Conservation (phyloP, 2,329 filamentous ascomycete species). For the Sclerotinia borealis region DNA sequence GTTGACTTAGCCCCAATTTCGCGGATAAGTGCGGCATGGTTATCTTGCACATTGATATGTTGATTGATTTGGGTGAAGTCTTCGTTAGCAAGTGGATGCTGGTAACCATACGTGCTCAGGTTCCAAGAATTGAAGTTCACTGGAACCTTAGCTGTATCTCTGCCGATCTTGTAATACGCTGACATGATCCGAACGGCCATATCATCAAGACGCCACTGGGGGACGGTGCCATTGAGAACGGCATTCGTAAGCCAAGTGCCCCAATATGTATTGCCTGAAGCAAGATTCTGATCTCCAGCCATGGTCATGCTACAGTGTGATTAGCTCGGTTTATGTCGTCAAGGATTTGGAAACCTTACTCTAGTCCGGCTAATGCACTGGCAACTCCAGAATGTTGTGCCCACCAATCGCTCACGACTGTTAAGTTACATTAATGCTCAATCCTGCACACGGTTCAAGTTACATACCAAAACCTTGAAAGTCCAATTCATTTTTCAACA, state of each 20-base stretch:
- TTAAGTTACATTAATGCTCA: conserved; percentile 8
- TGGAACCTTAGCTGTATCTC: conserved; percentile 34
- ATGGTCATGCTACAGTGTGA: conserved; percentile 59
- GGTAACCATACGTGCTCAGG: conserved; percentile 62
- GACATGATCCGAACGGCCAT: conserved; percentile 82
- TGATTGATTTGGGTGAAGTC: conserved; percentile 66
- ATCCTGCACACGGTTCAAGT: background rate
- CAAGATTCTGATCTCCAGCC: conserved; percentile 75
- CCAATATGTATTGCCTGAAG: conserved; percentile 58
- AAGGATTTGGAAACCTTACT: background rate
- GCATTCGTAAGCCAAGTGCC: conserved; percentile 81
- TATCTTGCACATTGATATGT: conserved; percentile 71
- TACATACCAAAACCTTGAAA: conserved; percentile 62
- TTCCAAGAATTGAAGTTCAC: conserved; percentile 92
- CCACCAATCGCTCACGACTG: conserved; percentile 70
- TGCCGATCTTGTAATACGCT: conserved; percentile 55
- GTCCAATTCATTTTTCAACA: conserved; percentile 73
- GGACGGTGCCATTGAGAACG: conserved; percentile 82
- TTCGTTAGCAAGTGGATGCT: conserved; percentile 58
- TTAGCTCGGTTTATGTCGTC: background rate
- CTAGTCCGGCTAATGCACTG: conserved; percentile 67
- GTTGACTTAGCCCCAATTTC: conserved; percentile 48
- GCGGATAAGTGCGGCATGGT: conserved; percentile 71
- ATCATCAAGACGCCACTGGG: conserved; percentile 83
- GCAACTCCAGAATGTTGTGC: conserved; percentile 66